Conservation (phyloP, 1,139 yeast genomes). For the Taphrina pruni region DNA sequence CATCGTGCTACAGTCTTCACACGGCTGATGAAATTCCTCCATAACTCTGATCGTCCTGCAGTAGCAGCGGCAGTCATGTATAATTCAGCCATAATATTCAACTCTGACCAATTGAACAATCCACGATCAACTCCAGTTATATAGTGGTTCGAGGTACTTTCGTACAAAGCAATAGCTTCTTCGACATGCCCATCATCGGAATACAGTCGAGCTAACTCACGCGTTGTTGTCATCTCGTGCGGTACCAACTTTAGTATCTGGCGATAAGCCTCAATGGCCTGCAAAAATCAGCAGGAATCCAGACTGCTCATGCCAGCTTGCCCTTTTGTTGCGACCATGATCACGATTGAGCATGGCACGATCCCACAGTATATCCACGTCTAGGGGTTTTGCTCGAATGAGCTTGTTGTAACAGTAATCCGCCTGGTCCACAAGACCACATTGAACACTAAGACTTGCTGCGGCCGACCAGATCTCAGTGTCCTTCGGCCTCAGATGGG, state of each 20-base stretch:
- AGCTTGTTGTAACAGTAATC: slow-evolving; percentile 80
- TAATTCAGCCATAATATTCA: slow-evolving; percentile 81
- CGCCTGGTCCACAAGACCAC: slow-evolving; percentile 81
- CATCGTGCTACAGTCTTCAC: slow-evolving; percentile 79
- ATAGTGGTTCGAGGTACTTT: slow-evolving; percentile 66
- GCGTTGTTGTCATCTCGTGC: slow-evolving; percentile 63
- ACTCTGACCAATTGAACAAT: slow-evolving; percentile 81
- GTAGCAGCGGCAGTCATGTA: slow-evolving; percentile 61
- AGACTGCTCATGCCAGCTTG: slow-evolving; percentile 53
- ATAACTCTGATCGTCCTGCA: slow-evolving; percentile 55
- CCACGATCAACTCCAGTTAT: slow-evolving; percentile 49
- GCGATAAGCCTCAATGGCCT: slow-evolving; percentile 75
- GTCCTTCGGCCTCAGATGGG: slow-evolving; percentile 78
- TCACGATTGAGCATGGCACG: slow-evolving; percentile 55
- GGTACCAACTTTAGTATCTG: slow-evolving; percentile 65
- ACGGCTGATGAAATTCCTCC: slow-evolving; percentile 66
- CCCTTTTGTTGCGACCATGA: slow-evolving; percentile 50
- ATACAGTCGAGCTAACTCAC: slow-evolving; percentile 77
- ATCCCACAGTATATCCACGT: slow-evolving; percentile 58
- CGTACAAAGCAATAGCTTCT: slow-evolving; percentile 82
- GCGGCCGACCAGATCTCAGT: slow-evolving; percentile 82
- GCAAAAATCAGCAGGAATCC: not conserved
- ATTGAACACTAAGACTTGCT: slow-evolving; percentile 73
- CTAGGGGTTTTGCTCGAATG: slow-evolving; percentile 63
- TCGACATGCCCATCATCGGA: slow-evolving; percentile 74